Conservation (phyloP, 306 rosid species). For the Cucumis cinereus region DNA sequence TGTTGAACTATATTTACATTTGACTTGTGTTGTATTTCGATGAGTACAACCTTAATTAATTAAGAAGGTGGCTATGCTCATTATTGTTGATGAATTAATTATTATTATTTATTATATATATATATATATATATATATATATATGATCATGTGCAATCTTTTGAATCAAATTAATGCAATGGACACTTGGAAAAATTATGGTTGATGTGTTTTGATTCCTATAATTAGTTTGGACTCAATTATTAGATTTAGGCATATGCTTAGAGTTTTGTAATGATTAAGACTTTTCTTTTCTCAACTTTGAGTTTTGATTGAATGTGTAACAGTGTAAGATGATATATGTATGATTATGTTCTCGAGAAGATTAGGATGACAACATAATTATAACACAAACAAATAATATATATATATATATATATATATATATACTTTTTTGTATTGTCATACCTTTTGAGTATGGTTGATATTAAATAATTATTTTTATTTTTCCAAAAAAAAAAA, state of each 20-base stretch:
- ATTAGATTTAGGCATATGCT: neutral
- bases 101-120: no score
- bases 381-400: neutral
- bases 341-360: neutral
- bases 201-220: neutral
- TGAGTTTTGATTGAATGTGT: neutral
- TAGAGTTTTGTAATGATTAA: neutral
- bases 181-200: neutral
- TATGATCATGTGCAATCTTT: neutral
- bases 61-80: neutral
- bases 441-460: no score
- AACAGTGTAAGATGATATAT: neutral
- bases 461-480: no score
- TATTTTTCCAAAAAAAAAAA: no score
- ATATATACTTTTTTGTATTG: no score
- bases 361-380: neutral
- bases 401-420: no score
- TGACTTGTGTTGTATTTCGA: neutral
- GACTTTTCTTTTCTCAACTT: neutral
- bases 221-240: neutral
- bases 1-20: no score
- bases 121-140: no score
- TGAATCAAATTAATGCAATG: conserved; percentile 1
- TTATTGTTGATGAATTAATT: neutral
- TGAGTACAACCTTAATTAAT: neutral